Conservation (phyloP, 2,329 filamentous ascomycete species). For the Cladophialophora yegresii region DNA sequence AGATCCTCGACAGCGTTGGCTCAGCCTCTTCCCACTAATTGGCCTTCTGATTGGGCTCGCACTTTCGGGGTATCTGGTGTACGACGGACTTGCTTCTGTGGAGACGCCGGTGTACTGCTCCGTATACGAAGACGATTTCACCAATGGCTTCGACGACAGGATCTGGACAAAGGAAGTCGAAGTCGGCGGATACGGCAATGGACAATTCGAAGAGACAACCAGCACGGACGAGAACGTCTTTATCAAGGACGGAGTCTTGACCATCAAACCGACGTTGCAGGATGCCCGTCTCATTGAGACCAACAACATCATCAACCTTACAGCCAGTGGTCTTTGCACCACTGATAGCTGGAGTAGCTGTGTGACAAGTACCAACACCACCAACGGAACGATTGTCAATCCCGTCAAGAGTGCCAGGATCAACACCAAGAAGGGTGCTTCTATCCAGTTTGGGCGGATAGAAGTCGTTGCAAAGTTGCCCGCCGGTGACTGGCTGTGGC, state of each 20-base stretch:
- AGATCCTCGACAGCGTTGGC: constrained; percentile 81
- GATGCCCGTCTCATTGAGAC: constrained; percentile 66
- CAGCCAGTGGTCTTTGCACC: constrained; percentile 67
- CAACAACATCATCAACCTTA: constrained; percentile 69
- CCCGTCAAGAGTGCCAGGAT: constrained; percentile 77
- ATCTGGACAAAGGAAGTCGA: constrained; percentile 73
- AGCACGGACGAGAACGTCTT: constrained; percentile 71
- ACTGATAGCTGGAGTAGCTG: constrained; percentile 63
- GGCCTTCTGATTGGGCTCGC: constrained; percentile 69
- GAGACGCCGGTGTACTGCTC: constrained; percentile 72
- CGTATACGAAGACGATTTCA: constrained; percentile 68
- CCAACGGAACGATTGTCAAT: constrained; percentile 74
- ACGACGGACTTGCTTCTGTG: constrained; percentile 71
- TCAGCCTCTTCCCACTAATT: constrained; percentile 73
- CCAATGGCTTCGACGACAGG: constrained; percentile 52
- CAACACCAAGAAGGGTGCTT: constrained; percentile 69
- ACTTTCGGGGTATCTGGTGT: constrained; percentile 71
- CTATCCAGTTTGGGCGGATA: constrained; percentile 77
- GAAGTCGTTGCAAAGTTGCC: constrained; percentile 78
- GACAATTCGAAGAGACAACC: constrained; percentile 79
- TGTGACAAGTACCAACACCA: constrained; percentile 71
- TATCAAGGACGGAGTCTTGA: constrained; percentile 66
- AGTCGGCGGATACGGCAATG: constrained; percentile 57
- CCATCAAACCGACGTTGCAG: constrained; percentile 77
- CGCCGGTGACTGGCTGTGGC: constrained; percentile 83